These are phyloP conservation scores for Amylocystis lapponica DNA, from an alignment of 768 basidiomycete genomes.

Conservation along the genomic window DNA sequence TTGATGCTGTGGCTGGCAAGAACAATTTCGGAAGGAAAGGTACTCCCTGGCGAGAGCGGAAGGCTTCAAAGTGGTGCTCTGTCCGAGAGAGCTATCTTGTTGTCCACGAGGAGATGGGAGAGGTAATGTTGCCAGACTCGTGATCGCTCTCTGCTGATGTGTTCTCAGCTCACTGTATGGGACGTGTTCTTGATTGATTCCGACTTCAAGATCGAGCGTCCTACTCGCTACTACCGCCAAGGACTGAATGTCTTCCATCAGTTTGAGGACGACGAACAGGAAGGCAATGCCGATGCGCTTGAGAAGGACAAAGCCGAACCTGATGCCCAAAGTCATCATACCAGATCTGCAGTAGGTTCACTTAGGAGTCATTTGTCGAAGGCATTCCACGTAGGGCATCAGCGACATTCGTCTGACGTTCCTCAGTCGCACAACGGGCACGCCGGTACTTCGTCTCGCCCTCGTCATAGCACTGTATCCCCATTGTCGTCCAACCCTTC, in stretches of 20 bases:
- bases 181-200: conserved; percentile 92
- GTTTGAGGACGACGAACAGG: conserved; percentile 20
- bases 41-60: conserved; percentile 66
- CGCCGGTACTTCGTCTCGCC: conserved; percentile 12
- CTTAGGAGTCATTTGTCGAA: conserved; percentile 43
- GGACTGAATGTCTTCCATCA: conserved; percentile 64
- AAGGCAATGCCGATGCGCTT: conserved; percentile 11
- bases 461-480: not conserved
- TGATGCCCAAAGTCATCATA: conserved; percentile 18
- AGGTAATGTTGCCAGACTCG: conserved; percentile 38
- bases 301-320: conserved; percentile 3
- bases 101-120: conserved; percentile 78
- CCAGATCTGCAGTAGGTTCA: conserved; percentile 40
- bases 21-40: conserved; percentile 33
- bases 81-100: conserved; percentile 91
- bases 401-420: too few species aligned
- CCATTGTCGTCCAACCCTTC: conserved; percentile 31
- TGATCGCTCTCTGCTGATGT: not conserved
- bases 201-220: conserved; percentile 87
- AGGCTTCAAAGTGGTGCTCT: conserved; percentile 81
- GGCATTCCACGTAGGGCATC: conserved; percentile 30
- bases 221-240: conserved; percentile 82
- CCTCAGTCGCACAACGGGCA: conserved; percentile 1
- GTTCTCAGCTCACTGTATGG: conserved; percentile 65
- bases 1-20: conserved; percentile 47